These are phyloP conservation scores for Fusarium nodosum DNA, from an alignment of 2,329 filamentous ascomycete species.

Conservation along the genomic window DNA sequence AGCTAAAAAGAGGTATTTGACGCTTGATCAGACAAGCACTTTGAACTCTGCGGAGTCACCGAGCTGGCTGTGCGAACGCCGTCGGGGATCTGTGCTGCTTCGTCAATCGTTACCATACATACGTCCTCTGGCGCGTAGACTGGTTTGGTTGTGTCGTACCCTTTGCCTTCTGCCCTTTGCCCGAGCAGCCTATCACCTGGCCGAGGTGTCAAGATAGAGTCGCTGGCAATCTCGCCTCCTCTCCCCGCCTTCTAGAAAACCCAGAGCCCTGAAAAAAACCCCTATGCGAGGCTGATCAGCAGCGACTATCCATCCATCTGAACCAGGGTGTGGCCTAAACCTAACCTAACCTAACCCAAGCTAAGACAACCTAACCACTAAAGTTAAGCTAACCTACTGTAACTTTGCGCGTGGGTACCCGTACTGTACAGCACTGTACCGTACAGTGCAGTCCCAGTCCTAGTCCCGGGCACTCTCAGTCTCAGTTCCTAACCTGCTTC, in stretches of 20 bases:
- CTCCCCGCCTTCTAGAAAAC: conserved; percentile 49
- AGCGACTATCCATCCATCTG: conserved; percentile 40
- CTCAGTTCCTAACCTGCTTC: conserved; percentile 11
- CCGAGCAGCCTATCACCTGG: conserved; percentile 33
- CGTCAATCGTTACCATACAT: conserved; percentile 23
- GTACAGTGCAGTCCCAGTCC: not conserved
- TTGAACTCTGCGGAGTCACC: conserved; percentile 32
- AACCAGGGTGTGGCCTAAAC: conserved; percentile 47
- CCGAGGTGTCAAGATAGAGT: conserved; percentile 27
- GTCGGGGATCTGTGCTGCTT: conserved; percentile 13
- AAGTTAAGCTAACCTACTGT: not conserved
- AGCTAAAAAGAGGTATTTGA: conserved; percentile 14
- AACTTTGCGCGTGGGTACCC: conserved; percentile 1
- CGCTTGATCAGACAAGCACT: conserved; percentile 27
- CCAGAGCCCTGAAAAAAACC: conserved; percentile 36
- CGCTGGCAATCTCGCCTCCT: conserved; percentile 36
- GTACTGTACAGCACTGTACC: not conserved
- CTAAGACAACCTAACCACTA: not conserved
- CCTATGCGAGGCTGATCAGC: conserved; percentile 51
- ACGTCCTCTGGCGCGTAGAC: conserved; percentile 2
- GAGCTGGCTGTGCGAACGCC: conserved; percentile 24
- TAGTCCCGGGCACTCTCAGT: too few relatives aligned
- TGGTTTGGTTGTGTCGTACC: conserved; percentile 2
- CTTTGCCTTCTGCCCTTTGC: conserved; percentile 20
- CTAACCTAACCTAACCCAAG: conserved; percentile 10